Conservation (phyloP, 345 rosid genomes). For the Eutrema heterophyllum region DNA sequence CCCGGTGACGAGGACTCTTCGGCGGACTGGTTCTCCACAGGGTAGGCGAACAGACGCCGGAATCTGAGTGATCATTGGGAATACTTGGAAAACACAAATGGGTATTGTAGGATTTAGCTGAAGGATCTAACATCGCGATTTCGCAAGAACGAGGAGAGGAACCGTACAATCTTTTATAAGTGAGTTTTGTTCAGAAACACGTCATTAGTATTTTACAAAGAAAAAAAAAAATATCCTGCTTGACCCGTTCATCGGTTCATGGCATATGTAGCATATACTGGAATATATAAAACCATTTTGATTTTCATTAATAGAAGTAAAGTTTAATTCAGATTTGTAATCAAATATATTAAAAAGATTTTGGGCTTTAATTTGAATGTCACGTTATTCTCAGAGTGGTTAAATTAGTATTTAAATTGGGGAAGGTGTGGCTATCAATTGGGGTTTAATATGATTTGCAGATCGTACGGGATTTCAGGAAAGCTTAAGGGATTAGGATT, state of each 20-base stretch:
- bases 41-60: constrained; percentile 61
- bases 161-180: not conserved
- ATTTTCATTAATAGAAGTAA: not conserved
- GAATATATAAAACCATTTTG: not conserved
- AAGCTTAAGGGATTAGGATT: not conserved
- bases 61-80: constrained; percentile 36
- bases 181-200: not conserved
- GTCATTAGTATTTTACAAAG: not conserved
- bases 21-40: constrained; percentile 59
- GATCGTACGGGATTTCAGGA: constrained; percentile 15
- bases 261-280: not conserved
- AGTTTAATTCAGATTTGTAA: not conserved
- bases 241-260: constrained; percentile 11
- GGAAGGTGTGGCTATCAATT: not conserved
- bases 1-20: constrained; percentile 39
- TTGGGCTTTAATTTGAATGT: constrained; percentile 1
- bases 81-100: constrained; percentile 31
- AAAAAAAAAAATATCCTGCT: not conserved
- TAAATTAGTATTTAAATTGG: constrained; percentile 8
- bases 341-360: not conserved
- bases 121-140: constrained; percentile 38
- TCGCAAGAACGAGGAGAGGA: not conserved
- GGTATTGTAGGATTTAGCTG: constrained; percentile 4
- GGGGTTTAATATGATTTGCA: not conserved
- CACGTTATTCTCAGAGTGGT: constrained; percentile 20